These are phyloP conservation scores for Conoideocrella luteorostrata DNA, from an alignment of 2,329 filamentous ascomycete species.

Conservation along the genomic window DNA sequence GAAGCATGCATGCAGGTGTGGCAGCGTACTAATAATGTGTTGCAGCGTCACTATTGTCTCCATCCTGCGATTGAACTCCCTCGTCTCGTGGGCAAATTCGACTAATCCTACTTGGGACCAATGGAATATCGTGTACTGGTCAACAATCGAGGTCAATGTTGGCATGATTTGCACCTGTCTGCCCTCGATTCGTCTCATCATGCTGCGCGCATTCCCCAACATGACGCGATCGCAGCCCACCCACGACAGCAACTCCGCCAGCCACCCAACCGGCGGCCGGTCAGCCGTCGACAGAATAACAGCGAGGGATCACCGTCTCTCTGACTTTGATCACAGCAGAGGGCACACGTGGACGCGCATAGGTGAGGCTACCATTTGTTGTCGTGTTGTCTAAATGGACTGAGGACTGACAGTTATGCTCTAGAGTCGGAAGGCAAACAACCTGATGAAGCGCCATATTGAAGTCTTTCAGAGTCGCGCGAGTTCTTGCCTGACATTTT, in stretches of 20 bases:
- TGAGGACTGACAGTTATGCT: too few species aligned
- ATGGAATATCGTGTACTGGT: constrained; percentile 6
- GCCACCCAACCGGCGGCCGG: neutral
- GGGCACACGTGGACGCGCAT: neutral
- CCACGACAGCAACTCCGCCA: neutral
- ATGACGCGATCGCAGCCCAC: neutral
- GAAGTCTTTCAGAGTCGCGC: too few species aligned
- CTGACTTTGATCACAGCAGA: neutral
- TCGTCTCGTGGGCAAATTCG: constrained; percentile 3
- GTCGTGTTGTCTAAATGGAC: too few species aligned
- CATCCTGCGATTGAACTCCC: constrained; percentile 3
- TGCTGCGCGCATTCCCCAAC: constrained; percentile 2
- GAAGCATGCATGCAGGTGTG: neutral
- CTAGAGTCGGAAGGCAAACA: too few species aligned
- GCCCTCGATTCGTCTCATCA: constrained; percentile 2
- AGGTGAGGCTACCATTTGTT: neutral
- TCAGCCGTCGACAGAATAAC: neutral
- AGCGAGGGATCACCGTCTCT: neutral
- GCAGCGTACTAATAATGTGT: neutral
- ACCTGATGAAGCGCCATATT: too few species aligned
- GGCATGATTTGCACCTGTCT: constrained; percentile 6
- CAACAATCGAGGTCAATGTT: constrained; percentile 8
- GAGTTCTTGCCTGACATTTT: too few species aligned
- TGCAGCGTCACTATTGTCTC: constrained; percentile 5
- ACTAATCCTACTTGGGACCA: constrained; percentile 7